Evolutionary conservation across 148 eudicot species (phyloP), one percentile per base, ranked within the genome.

Genomic region (Camellia granthamiana): DNA sequence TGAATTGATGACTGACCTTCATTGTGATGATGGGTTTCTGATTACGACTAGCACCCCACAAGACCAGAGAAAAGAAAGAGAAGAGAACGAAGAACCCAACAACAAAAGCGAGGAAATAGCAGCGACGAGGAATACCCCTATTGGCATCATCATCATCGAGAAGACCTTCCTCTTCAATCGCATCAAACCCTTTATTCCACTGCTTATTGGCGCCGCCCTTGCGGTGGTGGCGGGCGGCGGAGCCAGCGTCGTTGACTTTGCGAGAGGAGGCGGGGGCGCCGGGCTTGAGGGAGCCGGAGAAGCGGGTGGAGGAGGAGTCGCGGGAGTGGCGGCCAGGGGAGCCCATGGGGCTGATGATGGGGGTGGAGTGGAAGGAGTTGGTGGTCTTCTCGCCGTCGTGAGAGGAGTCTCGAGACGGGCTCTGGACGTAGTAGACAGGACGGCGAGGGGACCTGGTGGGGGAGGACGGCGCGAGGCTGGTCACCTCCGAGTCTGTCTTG

Each of bases 261-360:
- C 83, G 82, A 16, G 90, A 84, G 38, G 38, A 30, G 38, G 38
- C 38, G 38, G 38, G 38, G 38, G 38, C 38, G 3, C 82, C 85
- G 72, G 86, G 91, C 82, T 89, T 90, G 0, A 84, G 90, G 16
- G 95, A 87, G 5, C 98, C 93, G 44, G 94, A 93, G 84, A 85
- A 93, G 1, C 94, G 83, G 58, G 94, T 95, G 7, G 97, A 93
- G 42, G 98, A 95, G 51, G 98, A 95, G 69, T 93, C 88, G 1
- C 95, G 79, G 2, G 98, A 94, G 69, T 91, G 90, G 23, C 86
- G 94, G 62, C 97, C 98, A 55, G 99, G 99, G 0, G 99, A 93
- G 14, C 94, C 96, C 84, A 86, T 83, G 38, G 97, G 98, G 85
- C 97, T 93, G 61, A 89, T 83, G 9, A 81, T 87, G 5, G 98